Evolutionary conservation across 2,329 filamentous ascomycete species (phyloP).

Genomic region (Botrytis squamosa): DNA sequence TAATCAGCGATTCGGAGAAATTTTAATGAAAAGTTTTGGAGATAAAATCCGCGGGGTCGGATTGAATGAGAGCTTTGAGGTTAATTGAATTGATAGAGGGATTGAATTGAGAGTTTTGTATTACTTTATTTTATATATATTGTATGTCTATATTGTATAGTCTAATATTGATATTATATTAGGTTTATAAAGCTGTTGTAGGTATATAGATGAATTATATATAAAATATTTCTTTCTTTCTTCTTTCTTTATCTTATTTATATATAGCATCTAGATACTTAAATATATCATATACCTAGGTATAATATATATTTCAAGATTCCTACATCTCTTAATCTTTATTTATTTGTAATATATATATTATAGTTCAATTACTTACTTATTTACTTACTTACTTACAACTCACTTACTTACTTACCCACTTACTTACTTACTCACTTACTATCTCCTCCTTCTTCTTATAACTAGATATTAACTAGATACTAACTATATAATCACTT

Average conservation of each 20-base stretch:
- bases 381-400: no score
- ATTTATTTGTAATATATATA: no score
- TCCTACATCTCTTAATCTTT: no score
- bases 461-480: no score
- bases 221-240: not conserved
- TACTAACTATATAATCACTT: no score
- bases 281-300: no score
- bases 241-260: not conserved
- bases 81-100: not conserved
- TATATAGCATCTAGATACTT: no score
- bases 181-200: rapidly evolving
- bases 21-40: not conserved
- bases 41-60: not conserved
- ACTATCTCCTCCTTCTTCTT: no score
- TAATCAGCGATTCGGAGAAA: not conserved
- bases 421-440: no score
- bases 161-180: not conserved
- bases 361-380: no score
- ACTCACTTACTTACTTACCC: no score
- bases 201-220: not conserved
- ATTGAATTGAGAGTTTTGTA: not conserved
- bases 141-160: not conserved
- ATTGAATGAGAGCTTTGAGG: not conserved
- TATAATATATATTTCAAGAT: no score
- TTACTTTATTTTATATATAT: not conserved